Base-by-base conservation (phyloP, 495 filamentous ascomycete species). In the Oidiodendron maius region DNA sequence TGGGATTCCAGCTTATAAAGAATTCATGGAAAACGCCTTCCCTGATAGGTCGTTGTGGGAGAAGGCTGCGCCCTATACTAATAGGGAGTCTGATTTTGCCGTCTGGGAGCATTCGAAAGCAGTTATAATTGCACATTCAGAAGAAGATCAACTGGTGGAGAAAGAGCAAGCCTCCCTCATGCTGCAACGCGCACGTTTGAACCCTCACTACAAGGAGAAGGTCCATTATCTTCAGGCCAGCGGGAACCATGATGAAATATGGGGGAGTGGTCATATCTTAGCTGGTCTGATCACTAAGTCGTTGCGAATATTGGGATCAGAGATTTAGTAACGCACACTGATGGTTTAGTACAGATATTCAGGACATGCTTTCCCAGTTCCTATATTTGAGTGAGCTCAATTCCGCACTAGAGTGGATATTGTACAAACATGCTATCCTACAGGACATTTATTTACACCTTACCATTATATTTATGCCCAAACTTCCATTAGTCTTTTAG, bases 121-220 rank as follows among this genome's bases (percentile, higher is more conserved):
- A 10, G 24, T 57, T 22, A 44, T 57, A 12, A 52, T 57, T 16
- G 44, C 55, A n/a, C 45, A 57, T 16, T 57, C 55, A 23, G 41
- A 57, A 40, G 30, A 45, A 28, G 56, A 55, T 39, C 47, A 55
- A 17, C 39, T 58, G 20, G 51, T 58, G 17, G 55, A 58, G 30
- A 44, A 49, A 28, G 48, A 18, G 34, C 52, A 59, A 32, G 35
- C 52, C n/a, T 28, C 35, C 8, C 22, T 28, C 22, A 55, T 59
- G 56, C 45, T 55, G 21, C 36, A 52, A 6, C 48, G 40, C 12
- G 52, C 37, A 10, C 24, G 18, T 3, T 40, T 23, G 13, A 21
- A 26, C n/a, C 17, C 40, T 18, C 18, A 34, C 21, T 30, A 10
- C 28, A 41, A 43, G 10, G 37, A 48, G 8, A 51, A 47, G 34